Base-by-base conservation (phyloP, 768 basidiomycete species). In the Pulveroboletus sp. region DNA sequence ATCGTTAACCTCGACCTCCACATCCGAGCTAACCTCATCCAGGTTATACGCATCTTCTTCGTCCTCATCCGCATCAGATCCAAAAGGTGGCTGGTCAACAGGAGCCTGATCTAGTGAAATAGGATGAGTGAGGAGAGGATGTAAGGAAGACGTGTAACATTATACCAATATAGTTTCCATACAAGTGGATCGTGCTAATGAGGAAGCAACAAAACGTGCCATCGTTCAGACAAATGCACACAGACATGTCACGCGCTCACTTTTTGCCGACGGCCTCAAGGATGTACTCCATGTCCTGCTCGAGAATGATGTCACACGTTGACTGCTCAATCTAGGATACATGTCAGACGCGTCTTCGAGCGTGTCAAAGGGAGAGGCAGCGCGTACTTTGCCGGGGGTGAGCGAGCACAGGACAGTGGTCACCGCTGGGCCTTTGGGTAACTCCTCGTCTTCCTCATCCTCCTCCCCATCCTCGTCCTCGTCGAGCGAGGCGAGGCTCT, bases 241-340 rank as follows among this genome's bases (percentile, higher is more conserved):
- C 11, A 39, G 31, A 40, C 33, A 27, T 33, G 31, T 38, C 32
- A 18, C 24, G 45, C 11, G 56, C 76, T 55, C 57, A 91, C 89
- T 96, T 96, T 72, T 89, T 86, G 50, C 93, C 93, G 39, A 82
- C 76, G 41, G 80, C 72, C 63, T 86, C 79, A 63, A 94, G 81
- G 47, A 76, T 64, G 61, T 84, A 85, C 33, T 80, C 78, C 41
- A 79, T 79, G 11, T 82, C 80, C 26, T 79, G 77, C 53, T 83
- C 78, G 46, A 95, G 77, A 33, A 84, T 77, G 39, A 94, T 68
- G 64, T 93, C 82, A 35, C 86, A 72, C 10, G 76, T 69, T 13
- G 79, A 76, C 63, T 93, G 89, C 68, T 93, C 91, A 55, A 85
- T 80, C 92, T 93, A 43, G 28, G 14, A 43, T 27, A 24, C 42